Evolutionary conservation across 495 filamentous ascomycete species (phyloP), one percentile per base, ranked within the genome.

Genomic region (Aspergillus incahuasiensis): DNA sequence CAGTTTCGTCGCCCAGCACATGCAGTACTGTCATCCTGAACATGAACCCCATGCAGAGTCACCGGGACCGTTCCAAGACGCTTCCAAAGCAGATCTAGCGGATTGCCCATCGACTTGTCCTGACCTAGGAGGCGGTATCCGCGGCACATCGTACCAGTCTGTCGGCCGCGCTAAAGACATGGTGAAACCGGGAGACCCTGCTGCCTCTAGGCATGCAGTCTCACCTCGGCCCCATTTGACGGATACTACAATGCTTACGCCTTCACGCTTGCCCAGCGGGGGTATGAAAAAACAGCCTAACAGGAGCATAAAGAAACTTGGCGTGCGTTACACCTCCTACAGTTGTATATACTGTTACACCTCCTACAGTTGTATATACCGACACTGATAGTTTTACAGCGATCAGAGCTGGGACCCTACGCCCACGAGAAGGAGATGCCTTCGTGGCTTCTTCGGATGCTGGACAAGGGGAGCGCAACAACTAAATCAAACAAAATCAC

Each of bases 401-500:
- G 64, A 55, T 54, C 70, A 13, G 89, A 97, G 62, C 78, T 98
- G 34, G 94, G 94, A 0, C 89, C 86, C 12, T 83, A 94, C 74
- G 89, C 91, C 6, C 81, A 90, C 64, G 94, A 98, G 67, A 84
- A 87, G 35, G 80, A 82, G 57, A 98, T 98, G 94, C 94, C 94
- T 1, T 73, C 74, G 9, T 88, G 87, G 85, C 81, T 98, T 7
- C 78, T 80, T 9, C 76, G 78, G 19, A 72, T 88, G 63, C 79
- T 97, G 4, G 80, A 86, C 59, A 80, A 75, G 40, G 84, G 85
- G 22, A 83, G 82, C 15, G 80, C 79, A 51, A 72, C 81, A 22
- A 79, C 78, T 30, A 72, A 75, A 13, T 65, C 73, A 55, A 84
- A 84, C 66, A 81, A 71, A 35, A 81, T 86, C 22, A 70, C 74